These are phyloP conservation scores for Polygonum maritimum DNA, from an alignment of 148 eudicot species.

Conservation along the genomic window DNA sequence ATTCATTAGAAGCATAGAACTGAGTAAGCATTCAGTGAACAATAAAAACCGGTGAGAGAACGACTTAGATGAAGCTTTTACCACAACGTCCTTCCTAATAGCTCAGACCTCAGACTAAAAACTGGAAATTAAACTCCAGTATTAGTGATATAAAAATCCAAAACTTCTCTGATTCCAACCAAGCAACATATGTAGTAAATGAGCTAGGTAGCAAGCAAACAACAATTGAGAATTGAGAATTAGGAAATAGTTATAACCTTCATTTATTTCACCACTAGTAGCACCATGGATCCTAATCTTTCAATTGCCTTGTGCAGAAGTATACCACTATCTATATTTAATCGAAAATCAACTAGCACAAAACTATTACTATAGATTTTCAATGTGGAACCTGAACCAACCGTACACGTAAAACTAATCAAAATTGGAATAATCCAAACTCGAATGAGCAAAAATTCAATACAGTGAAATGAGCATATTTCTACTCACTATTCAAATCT, in stretches of 20 bases:
- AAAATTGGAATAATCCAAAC: background rate
- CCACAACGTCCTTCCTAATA: background rate
- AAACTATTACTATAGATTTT: background rate
- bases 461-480: background rate
- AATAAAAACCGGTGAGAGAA: background rate
- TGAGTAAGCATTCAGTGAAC: background rate
- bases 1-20: background rate
- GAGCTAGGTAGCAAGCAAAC: background rate
- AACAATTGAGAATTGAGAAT: background rate
- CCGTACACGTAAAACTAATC: background rate
- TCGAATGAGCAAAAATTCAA: background rate
- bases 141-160: background rate
- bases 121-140: background rate
- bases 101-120: background rate
- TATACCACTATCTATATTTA: background rate
- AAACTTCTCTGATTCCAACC: background rate
- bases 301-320: background rate
- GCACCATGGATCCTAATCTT: background rate
- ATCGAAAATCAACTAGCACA: background rate
- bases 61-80: background rate
- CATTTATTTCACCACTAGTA: background rate
- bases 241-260: background rate
- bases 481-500: background rate
- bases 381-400: background rate
- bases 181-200: background rate